Conservation (phyloP, 768 basidiomycete species). For the Tylopilus sp. region DNA sequence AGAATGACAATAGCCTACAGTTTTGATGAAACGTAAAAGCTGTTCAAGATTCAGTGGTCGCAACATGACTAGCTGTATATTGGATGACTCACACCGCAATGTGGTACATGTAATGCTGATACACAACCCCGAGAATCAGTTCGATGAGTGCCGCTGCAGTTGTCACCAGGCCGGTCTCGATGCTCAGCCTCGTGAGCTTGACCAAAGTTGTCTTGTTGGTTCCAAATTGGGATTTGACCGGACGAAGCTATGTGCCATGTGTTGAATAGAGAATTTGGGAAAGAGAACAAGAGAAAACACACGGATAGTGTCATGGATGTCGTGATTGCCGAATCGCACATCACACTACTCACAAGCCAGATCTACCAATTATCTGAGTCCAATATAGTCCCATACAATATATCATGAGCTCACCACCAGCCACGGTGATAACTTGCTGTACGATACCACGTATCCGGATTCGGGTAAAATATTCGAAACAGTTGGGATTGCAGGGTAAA, state of each 20-base stretch:
- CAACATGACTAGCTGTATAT: too few species aligned
- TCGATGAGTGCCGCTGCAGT: conserved; percentile 16
- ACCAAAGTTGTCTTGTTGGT: not conserved
- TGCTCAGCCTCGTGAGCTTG: conserved; percentile 17
- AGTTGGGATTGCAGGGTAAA: not conserved
- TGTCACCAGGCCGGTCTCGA: conserved; percentile 25
- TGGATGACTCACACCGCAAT: conserved; percentile 15
- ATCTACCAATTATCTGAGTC: conserved; percentile 4
- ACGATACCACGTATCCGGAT: too few species aligned
- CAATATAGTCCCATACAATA: too few species aligned
- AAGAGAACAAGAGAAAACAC: not conserved
- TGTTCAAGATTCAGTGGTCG: not conserved
- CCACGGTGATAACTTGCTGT: not conserved
- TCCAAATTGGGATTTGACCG: conserved; percentile 2
- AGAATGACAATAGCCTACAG: too few species aligned
- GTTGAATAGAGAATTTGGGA: not conserved
- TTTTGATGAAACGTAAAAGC: too few species aligned
- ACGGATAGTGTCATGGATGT: conserved; percentile 17
- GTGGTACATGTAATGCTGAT: conserved; percentile 1
- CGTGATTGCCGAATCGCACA: conserved; percentile 19
- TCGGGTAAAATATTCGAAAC: not conserved
- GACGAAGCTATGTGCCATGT: conserved; percentile 9
- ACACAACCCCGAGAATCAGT: conserved; percentile 11
- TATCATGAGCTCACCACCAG: conserved; percentile 7
- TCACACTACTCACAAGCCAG: conserved; percentile 20